Evolutionary conservation across 1,284 basidiomycete genomes (phyloP), one percentile per base, ranked within the genome.

Genomic region (Apiotrichum akiyoshidainum): DNA sequence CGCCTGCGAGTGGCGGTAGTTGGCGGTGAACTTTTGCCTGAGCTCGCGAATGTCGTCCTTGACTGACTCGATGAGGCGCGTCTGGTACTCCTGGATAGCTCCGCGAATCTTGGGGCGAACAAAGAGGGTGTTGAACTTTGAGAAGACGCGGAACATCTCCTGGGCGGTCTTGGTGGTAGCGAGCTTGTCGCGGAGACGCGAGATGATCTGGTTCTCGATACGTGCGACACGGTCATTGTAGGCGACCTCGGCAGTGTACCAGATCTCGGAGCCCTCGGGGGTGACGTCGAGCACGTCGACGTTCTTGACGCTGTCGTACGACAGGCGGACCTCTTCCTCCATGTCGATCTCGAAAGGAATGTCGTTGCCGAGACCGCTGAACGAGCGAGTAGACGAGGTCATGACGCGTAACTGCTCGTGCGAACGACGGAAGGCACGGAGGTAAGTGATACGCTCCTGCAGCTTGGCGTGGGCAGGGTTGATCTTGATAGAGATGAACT

Each of bases 91-190:
- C 83, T 97, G 92, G 59, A 99, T 97, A 44, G 95, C 94, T 64
- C 95, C 94, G 56, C 91, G 87, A 76, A 93, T 93, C 85, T 98
- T 98, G n/a, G 94, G 95, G 60, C 96, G 84, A 37, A 99, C 94
- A 73, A 99, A 98, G 37, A 99, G 81, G 1, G 91, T 90, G 77
- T 99, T 98, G 82, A 98, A 99, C 78, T 96, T 96, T 7, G 92
- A 95, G 78, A 99, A 95, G 49, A 98, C 95, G 55, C 94, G 85
- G 79, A 99, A 98, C 94, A 98, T 99, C 80, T 98, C 95, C 72
- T 96, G 95, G 2, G 96, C 95, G 71, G 96, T 98, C 52, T 92
- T 83, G 31, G 95, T 94, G 12, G 92, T 95, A n/a, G 91, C 96
- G 21, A 99, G 83, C 59, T 92, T 83, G 75, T 97, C 93, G 39